Evolutionary conservation across 208 protist species (phyloP).

Genomic region (Trypanosoma platydactyli): DNA sequence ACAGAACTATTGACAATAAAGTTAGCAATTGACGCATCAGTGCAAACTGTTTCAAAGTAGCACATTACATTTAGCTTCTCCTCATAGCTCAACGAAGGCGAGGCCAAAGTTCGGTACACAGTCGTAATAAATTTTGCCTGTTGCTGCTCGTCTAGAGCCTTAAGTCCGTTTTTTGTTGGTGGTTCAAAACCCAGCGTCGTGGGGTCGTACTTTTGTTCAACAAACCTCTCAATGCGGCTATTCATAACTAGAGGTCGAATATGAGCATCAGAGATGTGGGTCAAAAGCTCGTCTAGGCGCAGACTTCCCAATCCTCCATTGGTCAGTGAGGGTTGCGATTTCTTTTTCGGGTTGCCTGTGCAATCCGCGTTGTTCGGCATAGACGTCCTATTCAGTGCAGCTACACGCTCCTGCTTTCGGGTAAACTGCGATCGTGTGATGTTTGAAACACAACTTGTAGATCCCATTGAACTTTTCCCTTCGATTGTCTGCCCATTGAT

Average conservation of each 20-base stretch:
- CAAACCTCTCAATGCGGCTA: constrained; percentile 81
- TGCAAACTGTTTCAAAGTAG: constrained; percentile 86
- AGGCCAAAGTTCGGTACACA: constrained; percentile 51
- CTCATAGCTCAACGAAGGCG: constrained; percentile 23
- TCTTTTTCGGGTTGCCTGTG: not conserved
- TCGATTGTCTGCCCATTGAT: not conserved
- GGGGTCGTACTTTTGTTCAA: constrained; percentile 66
- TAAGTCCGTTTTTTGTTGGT: constrained; percentile 58
- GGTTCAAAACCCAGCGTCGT: constrained; percentile 59
- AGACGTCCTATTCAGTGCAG: not conserved
- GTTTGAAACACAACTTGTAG: not conserved
- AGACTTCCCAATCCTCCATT: constrained; percentile 14
- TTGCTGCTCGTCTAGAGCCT: constrained; percentile 39
- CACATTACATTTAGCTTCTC: constrained; percentile 82
- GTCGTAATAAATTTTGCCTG: constrained; percentile 57
- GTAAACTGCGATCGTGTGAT: constrained; percentile 22
- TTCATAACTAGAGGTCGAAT: constrained; percentile 90
- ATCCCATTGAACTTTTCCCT: not conserved
- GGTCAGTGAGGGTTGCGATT: not conserved
- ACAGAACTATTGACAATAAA: constrained; percentile 90
- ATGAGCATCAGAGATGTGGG: constrained; percentile 75
- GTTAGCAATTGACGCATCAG: constrained; percentile 75
- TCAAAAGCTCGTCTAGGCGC: constrained; percentile 48
- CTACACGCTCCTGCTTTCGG: constrained; percentile 7
- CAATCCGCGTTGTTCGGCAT: not conserved